Conservation (phyloP, 257 asterid species). For the Handroanthus guayacan region DNA sequence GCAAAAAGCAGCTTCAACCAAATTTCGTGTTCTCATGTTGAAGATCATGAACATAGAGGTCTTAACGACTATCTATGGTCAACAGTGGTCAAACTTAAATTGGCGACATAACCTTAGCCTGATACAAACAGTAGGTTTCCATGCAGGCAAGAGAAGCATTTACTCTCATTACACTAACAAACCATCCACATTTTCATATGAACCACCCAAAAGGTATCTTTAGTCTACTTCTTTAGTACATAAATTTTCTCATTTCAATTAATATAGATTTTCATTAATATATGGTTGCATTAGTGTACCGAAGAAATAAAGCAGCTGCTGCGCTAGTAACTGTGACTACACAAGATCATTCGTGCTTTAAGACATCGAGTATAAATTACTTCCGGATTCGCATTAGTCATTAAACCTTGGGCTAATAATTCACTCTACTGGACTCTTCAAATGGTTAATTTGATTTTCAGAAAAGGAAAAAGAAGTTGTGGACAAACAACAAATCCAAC, state of each 20-base stretch:
- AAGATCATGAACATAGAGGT: not conserved
- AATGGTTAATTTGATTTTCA: not conserved
- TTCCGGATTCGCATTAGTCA: not conserved
- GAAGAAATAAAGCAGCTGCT: not conserved
- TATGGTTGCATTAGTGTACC: not conserved
- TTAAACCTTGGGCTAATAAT: not conserved
- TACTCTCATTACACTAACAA: not conserved
- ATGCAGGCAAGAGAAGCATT: not conserved
- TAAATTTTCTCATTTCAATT: no score
- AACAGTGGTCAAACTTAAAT: no score
- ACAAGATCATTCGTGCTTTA: not conserved
- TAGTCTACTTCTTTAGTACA: no score
- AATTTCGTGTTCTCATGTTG: not conserved
- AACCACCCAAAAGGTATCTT: not conserved
- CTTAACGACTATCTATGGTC: not conserved
- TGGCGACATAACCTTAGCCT: no score
- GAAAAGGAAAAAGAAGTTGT: conserved; percentile 1
- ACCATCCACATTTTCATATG: not conserved
- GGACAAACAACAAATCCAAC: not conserved
- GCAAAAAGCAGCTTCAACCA: not conserved
- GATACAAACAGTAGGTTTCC: not conserved
- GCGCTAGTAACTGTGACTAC: not conserved
- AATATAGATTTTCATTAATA: not conserved
- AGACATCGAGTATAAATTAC: not conserved
- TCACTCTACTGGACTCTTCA: not conserved